Evolutionary conservation across 2,329 filamentous ascomycete genomes (phyloP).

Genomic region (Aspergillus awamori): DNA sequence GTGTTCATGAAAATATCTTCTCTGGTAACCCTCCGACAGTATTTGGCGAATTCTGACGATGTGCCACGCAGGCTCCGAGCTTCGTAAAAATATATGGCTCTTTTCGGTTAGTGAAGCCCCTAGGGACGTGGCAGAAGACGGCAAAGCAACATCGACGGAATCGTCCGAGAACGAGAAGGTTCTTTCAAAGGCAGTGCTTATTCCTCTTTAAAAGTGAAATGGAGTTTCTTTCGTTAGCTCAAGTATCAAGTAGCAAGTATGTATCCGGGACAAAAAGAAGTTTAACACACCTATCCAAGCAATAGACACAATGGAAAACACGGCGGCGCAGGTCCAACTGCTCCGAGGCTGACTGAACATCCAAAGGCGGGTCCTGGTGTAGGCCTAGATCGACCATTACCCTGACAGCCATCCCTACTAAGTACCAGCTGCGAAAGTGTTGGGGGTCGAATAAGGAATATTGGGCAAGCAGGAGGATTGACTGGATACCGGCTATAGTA

Average conservation of each 20-base stretch:
- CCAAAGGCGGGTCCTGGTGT: constrained; percentile 83
- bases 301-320: constrained; percentile 89
- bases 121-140: constrained; percentile 54
- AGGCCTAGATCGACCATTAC: constrained; percentile 87
- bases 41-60: constrained; percentile 82
- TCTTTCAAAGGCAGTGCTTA: constrained; percentile 79
- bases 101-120: constrained; percentile 49
- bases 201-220: constrained; percentile 63
- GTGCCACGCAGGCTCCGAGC: constrained; percentile 71
- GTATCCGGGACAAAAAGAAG: not conserved
- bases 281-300: constrained; percentile 72
- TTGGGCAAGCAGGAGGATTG: constrained; percentile 79
- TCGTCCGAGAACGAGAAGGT: constrained; percentile 95
- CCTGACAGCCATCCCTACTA: constrained; percentile 86
- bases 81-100: constrained; percentile 54
- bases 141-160: constrained; percentile 78
- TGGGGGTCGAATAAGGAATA: constrained; percentile 88
- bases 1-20: constrained; percentile 77
- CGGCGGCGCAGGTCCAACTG: constrained; percentile 76
- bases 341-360: constrained; percentile 67
- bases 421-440: constrained; percentile 91
- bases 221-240: not conserved
- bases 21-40: constrained; percentile 88
- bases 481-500: constrained; percentile 82
- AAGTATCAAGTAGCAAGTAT: too few species aligned